phyloP scores from a whole-genome alignment of 176 grass and related monocot genomes.

The Cymbopogon citratus region DNA sequence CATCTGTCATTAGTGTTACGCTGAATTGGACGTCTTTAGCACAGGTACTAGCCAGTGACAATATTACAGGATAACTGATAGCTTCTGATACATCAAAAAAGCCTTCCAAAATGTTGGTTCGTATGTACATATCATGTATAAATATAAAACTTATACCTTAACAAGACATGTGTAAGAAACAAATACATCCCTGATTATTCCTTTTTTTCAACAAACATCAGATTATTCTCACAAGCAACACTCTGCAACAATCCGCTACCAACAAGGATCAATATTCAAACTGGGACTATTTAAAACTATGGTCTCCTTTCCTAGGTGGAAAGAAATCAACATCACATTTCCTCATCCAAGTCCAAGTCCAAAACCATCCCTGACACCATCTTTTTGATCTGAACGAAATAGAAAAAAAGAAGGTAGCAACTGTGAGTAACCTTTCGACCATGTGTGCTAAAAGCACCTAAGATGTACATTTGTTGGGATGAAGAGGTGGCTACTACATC shows the following conservation, averaged over 20 bases:
- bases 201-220: background rate
- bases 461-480: background rate
- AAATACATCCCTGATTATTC: background rate
- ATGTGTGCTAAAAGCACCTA: background rate
- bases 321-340: background rate
- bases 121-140: background rate
- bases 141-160: background rate
- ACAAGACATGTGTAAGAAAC: background rate
- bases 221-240: background rate
- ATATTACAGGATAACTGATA: too few species aligned
- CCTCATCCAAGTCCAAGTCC: background rate
- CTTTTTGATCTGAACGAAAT: slow-evolving; percentile 18
- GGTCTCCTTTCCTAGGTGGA: background rate
- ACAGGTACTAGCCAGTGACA: too few species aligned
- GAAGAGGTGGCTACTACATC: too few species aligned
- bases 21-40: too few species aligned
- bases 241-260: background rate
- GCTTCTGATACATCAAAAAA: too few species aligned
- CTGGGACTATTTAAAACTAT: background rate
- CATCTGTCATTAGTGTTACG: background rate
- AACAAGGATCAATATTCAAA: too few species aligned
- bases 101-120: background rate
- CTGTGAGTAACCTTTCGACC: background rate
- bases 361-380: slow-evolving; percentile 34
- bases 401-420: background rate